Evolutionary conservation across 2,329 filamentous ascomycete genomes (phyloP).

Genomic region (Neofusicoccum sp.): DNA sequence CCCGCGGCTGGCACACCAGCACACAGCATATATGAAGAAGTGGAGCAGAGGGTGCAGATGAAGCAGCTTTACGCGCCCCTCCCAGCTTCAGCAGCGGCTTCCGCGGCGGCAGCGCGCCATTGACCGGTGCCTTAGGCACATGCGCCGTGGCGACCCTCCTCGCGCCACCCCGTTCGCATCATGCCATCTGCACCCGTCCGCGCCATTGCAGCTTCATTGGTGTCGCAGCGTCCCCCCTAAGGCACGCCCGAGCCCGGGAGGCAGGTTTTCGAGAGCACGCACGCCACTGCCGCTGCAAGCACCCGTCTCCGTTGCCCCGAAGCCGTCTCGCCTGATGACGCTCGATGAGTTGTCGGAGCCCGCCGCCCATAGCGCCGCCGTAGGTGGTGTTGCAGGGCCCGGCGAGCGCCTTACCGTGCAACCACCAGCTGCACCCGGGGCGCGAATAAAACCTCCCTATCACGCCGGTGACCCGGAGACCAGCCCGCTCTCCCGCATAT

Average conservation of each 20-base stretch:
- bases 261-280: neutral
- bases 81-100: neutral
- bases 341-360: conserved; percentile 9
- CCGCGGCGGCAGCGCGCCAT: neutral
- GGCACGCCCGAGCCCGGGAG: neutral
- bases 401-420: neutral
- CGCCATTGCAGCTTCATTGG: conserved; percentile 1
- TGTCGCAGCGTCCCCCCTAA: conserved; percentile 12
- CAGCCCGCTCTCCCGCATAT: neutral
- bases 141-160: neutral
- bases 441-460: neutral
- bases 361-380: conserved; percentile 2
- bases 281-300: neutral
- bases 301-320: neutral
- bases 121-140: conserved; percentile 11
- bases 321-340: neutral
- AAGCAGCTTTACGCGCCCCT: conserved; percentile 14
- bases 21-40: conserved; percentile 13
- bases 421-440: neutral
- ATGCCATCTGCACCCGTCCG: conserved; percentile 5
- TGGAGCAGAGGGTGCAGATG: neutral
- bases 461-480: neutral
- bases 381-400: neutral
- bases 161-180: neutral
- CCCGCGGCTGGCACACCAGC: neutral